Evolutionary conservation across 1,284 basidiomycete genomes (phyloP).

Genomic region (Pseudozyma sp.): DNA sequence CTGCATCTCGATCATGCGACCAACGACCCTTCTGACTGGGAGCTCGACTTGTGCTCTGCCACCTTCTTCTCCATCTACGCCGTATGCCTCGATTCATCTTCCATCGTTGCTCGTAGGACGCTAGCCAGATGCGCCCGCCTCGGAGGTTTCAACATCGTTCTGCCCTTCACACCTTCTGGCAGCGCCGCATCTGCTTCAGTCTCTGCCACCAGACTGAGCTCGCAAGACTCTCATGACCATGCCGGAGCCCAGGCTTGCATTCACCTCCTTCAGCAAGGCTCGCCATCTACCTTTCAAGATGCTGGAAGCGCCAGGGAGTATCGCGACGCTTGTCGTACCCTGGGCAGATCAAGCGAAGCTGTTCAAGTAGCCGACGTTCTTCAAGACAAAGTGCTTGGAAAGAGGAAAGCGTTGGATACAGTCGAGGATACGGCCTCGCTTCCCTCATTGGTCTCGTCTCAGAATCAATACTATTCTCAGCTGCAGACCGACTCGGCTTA

Average conservation of each 20-base stretch:
- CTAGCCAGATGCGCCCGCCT: conserved; percentile 57
- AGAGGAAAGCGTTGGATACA: conserved; percentile 31
- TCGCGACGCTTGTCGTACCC: conserved; percentile 52
- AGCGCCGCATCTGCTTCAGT: conserved; percentile 33
- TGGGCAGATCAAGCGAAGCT: conserved; percentile 56
- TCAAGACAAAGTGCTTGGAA: conserved; percentile 32
- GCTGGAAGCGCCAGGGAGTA: conserved; percentile 57
- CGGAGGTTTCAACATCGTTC: conserved; percentile 56
- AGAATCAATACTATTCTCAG: conserved; percentile 41
- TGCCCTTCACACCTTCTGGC: conserved; percentile 60
- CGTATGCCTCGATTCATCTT: conserved; percentile 48
- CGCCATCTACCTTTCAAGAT: conserved; percentile 53
- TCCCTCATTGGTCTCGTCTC: conserved; percentile 13
- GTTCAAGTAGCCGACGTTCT: conserved; percentile 39
- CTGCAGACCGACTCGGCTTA: conserved; percentile 51
- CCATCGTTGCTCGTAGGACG: conserved; percentile 46
- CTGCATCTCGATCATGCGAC: conserved; percentile 10
- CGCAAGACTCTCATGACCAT: conserved; percentile 33
- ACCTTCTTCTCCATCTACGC: conserved; percentile 60
- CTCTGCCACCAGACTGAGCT: conserved; percentile 40
- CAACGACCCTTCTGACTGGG: conserved; percentile 26
- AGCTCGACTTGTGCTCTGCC: conserved; percentile 53
- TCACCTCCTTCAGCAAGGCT: conserved; percentile 60
- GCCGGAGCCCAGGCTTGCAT: conserved; percentile 60
- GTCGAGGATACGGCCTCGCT: neutral